Evolutionary conservation across 108 stramenopile species (phyloP).

Genomic region (Cyclostephanos invisitatus): DNA sequence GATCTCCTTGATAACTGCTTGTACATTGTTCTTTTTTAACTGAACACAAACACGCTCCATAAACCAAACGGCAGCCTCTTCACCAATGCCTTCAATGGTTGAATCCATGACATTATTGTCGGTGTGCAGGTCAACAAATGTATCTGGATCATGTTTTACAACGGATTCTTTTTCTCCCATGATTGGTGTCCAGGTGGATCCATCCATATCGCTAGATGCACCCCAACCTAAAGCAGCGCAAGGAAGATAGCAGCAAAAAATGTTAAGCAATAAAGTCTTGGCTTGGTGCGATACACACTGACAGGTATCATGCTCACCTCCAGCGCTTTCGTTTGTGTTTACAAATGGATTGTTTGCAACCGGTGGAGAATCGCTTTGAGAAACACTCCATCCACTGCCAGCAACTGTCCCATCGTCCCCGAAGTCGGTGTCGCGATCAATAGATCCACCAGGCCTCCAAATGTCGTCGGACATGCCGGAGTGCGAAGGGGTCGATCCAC

Average conservation of each 20-base stretch:
- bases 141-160: conserved; percentile 40
- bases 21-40: conserved; percentile 56
- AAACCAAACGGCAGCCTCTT: conserved; percentile 87
- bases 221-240: conserved; percentile 52
- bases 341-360: conserved; percentile 40
- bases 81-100: conserved; percentile 53
- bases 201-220: conserved; percentile 46
- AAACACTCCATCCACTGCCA: conserved; percentile 53
- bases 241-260: background rate
- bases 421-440: conserved; percentile 54
- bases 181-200: conserved; percentile 58
- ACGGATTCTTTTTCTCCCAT: conserved; percentile 26
- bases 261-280: conserved; percentile 3
- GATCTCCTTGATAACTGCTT: conserved; percentile 85
- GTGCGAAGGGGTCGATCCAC: conserved; percentile 50
- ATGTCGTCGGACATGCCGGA: conserved; percentile 68
- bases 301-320: conserved; percentile 21
- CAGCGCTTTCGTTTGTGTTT: conserved; percentile 26
- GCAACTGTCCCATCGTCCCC: conserved; percentile 39
- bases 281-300: background rate
- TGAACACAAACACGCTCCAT: conserved; percentile 92
- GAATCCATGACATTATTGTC: conserved; percentile 53
- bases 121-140: conserved; percentile 34
- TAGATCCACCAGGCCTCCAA: conserved; percentile 84
- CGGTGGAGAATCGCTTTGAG: conserved; percentile 43